Base-by-base conservation (phyloP, 768 basidiomycete genomes). In the Lepiota brunneoincarnata region DNA sequence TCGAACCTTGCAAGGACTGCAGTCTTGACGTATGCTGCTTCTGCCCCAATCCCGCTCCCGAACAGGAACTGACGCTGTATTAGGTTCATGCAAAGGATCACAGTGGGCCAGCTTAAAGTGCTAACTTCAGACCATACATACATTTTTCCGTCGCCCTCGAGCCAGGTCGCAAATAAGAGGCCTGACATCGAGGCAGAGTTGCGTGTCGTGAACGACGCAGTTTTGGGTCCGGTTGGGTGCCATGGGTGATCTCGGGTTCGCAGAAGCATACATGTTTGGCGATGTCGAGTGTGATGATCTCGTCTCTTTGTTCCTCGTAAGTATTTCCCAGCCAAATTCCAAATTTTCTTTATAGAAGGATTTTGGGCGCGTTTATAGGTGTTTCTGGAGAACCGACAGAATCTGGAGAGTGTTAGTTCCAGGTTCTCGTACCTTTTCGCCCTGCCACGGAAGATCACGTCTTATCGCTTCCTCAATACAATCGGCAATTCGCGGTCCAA, bases 181-280 rank as follows among this genome's bases (percentile, higher is more conserved):
- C 58, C 61, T 0, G 62, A 63, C 6, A 59, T 65, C 44, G 72
- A 69, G 58, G 78, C 77, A 9, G 76, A 79, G 61, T 58, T 83
- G 18, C 68, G 75, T 21, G 78, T 84, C 37, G 59, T 73, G 2
- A 77, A 73, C 55, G 78, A 82, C 58, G 65, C 70, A n/a, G 10
- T 85, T 86, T 62, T 85, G 83, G 82, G 67, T 83, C 7, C 72
- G 84, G 0, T 69, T 85, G 12, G 78, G 77, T 52, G 64, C 75
- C 6, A 81, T 83, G 75, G 76, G 82, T 20, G 87, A 89, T 63
- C 69, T 91, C 40, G 89, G 87, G 2, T 89, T 91, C 60, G 76
- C 84, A 4, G 89, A 91, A 67, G 82, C 84, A 0, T 89, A 83
- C 68, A 90, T 91, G 89, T 83, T 82, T 51, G 86, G 87, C 6